Evolutionary conservation across 2,329 filamentous ascomycete species (phyloP).

Genomic region (Diaporthe destruens): DNA sequence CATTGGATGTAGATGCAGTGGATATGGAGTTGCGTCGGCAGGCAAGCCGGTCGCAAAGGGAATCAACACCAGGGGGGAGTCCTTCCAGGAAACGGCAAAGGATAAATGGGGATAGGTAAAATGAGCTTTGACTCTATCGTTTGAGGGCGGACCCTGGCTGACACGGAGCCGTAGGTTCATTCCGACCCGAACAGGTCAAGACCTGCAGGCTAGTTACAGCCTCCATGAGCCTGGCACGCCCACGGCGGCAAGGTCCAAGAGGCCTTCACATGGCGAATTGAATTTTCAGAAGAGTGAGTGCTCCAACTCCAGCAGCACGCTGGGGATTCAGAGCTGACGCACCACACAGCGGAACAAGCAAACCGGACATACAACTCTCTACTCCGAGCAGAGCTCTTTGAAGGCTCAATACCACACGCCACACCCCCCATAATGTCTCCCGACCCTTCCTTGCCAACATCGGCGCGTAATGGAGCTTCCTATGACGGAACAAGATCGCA

Average conservation of each 20-base stretch:
- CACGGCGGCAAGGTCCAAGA: constrained; percentile 86
- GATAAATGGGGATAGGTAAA: constrained; percentile 73
- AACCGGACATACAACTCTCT: constrained; percentile 92
- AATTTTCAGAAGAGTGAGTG: constrained; percentile 91
- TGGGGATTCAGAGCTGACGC: constrained; percentile 43
- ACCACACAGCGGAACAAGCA: constrained; percentile 81
- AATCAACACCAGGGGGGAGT: constrained; percentile 66
- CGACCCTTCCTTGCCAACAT: constrained; percentile 64
- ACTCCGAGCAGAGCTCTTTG: constrained; percentile 91
- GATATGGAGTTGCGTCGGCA: constrained; percentile 66
- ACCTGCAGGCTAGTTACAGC: constrained; percentile 92
- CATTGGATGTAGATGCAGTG: constrained; percentile 63
- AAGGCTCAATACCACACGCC: constrained; percentile 86
- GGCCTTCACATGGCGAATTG: constrained; percentile 88
- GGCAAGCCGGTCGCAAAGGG: constrained; percentile 62
- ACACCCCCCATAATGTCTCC: constrained; percentile 74
- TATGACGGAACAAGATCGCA: constrained; percentile 79
- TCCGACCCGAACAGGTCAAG: constrained; percentile 91
- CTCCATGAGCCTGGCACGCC: constrained; percentile 94
- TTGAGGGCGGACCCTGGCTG: constrained; percentile 37
- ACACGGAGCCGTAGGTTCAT: constrained; percentile 78
- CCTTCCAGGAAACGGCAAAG: constrained; percentile 71
- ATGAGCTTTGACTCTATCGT: constrained; percentile 35
- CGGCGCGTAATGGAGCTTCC: constrained; percentile 66
- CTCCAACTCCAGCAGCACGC: neutral